Evolutionary conservation across 805 yeast species (phyloP).

Genomic region (Ogataea nakhonphanomensis): DNA sequence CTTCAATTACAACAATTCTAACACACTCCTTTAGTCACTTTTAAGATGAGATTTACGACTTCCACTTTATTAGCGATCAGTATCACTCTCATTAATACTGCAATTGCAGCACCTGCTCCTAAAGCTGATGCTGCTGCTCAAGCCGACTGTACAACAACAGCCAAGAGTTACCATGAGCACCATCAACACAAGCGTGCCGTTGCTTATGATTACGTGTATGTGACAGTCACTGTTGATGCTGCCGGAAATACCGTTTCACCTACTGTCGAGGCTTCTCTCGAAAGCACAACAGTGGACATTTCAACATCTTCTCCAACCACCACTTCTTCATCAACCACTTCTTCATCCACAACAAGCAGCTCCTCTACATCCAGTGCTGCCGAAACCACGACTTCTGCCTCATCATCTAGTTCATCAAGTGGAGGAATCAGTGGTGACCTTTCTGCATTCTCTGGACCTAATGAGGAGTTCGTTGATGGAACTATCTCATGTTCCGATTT

Average conservation of each 20-base stretch:
- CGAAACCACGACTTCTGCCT: constrained; percentile 15
- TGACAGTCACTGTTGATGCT: constrained; percentile 51
- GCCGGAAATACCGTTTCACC: constrained; percentile 44
- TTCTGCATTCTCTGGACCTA: constrained; percentile 52
- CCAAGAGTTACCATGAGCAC: constrained; percentile 47
- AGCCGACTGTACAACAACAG: constrained; percentile 40
- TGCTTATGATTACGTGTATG: constrained; percentile 45
- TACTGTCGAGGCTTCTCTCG: constrained; percentile 28
- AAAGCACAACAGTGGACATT: constrained; percentile 21
- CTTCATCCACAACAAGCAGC: constrained; percentile 18
- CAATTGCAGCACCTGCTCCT: constrained; percentile 31
- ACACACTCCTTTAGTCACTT: constrained; percentile 8
- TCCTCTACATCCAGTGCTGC: constrained; percentile 22
- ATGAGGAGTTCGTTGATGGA: constrained; percentile 69
- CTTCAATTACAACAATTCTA: not conserved
- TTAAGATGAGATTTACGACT: constrained; percentile 26
- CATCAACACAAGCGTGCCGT: constrained; percentile 60
- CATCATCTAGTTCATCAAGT: constrained; percentile 34
- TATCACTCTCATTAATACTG: constrained; percentile 23
- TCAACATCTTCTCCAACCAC: constrained; percentile 17
- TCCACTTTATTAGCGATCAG: constrained; percentile 25
- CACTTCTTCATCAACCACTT: constrained; percentile 18
- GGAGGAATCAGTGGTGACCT: constrained; percentile 55
- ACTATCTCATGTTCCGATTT: constrained; percentile 59
- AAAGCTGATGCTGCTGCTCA: constrained; percentile 38